Conservation (phyloP, 768 basidiomycete species). For the Macrolepiota dolichaula region DNA sequence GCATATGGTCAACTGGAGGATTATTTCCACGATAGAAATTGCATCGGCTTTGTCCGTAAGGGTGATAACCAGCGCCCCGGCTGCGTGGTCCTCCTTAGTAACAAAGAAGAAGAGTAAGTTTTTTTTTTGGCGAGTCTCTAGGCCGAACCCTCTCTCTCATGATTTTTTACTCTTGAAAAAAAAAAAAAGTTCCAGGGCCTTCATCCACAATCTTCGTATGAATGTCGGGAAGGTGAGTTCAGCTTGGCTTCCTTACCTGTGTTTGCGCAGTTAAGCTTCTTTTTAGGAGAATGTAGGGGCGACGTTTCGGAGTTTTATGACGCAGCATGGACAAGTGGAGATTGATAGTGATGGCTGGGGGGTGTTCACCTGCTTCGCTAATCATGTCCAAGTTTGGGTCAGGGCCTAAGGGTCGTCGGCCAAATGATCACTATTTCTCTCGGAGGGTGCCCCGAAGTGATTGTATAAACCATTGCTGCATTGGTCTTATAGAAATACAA, state of each 20-base stretch:
- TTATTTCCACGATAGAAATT: constrained; percentile 53
- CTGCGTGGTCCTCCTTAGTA: constrained; percentile 73
- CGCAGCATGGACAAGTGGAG: constrained; percentile 37
- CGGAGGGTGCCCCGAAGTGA: too few species aligned
- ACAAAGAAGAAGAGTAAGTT: constrained; percentile 40
- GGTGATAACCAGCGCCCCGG: constrained; percentile 54
- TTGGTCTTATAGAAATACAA: constrained; percentile 2
- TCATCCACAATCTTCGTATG: constrained; percentile 55
- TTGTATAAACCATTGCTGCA: not conserved
- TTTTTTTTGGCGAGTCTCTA: not conserved
- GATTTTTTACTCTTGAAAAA: too few species aligned
- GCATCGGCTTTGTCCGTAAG: constrained; percentile 72
- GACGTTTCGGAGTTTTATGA: constrained; percentile 47
- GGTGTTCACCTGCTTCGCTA: constrained; percentile 54
- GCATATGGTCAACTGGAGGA: constrained; percentile 66
- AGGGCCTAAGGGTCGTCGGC: constrained; percentile 11
- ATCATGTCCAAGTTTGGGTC: constrained; percentile 61
- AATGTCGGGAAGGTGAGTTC: constrained; percentile 57
- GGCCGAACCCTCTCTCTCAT: not conserved
- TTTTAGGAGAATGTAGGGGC: constrained; percentile 32
- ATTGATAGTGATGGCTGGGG: constrained; percentile 64
- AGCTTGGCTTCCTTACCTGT: not conserved
- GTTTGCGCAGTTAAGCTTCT: not conserved
- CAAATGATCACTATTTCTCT: not conserved
- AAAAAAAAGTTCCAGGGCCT: constrained; percentile 28